Base-by-base conservation (phyloP, 2,329 filamentous ascomycete genomes). In the Ampelomyces quisqualis region DNA sequence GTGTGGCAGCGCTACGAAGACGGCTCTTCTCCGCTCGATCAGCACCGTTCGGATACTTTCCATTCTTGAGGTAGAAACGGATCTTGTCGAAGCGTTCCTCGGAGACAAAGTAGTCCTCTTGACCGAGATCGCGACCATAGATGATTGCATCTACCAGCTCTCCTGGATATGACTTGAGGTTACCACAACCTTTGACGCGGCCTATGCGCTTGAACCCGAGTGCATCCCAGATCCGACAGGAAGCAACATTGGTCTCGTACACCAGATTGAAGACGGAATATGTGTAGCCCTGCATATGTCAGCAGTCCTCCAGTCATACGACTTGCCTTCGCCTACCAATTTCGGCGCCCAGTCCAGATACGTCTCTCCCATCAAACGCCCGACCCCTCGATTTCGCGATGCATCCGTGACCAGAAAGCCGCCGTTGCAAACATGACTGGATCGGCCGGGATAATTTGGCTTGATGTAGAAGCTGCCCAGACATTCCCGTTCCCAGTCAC, bases 11-110 rank as follows among this genome's bases (percentile, higher is more conserved):
- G 70, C 88, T 95, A 58, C 93, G 82, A 41, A 98, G 81, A 57
- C 91, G 86, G 72, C 86, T 91, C 79, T 97, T 97, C 71, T 97
- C 93, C 42, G 90, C 90, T 44, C 91, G 82, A 75, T 96, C 90
- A 64, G 91, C 90, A 49, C 90, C 91, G 59, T 85, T 84, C 45
- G 93, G 93, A 69, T 98, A 97, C 69, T 90, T 89, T 63, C 85
- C 86, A 68, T 90, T 89, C 72, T 95, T 94, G 64, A 97, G 82
- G 71, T 97, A 97, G 76, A 88, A 97, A 63, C 90, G 86, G 67
- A 97, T 97, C 77, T 96, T 96, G 76, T 96, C 91, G 76, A 97
- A 97, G 57, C 93, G 88, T 73, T 96, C 90, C 75, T 96, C 90
- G 69, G 86, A 90, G 59, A 91, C 85, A 66, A 88, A 84, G 67